These are phyloP conservation scores for Lolium perenne DNA, from an alignment of 176 grass and related monocot species.

Conservation along the genomic window DNA sequence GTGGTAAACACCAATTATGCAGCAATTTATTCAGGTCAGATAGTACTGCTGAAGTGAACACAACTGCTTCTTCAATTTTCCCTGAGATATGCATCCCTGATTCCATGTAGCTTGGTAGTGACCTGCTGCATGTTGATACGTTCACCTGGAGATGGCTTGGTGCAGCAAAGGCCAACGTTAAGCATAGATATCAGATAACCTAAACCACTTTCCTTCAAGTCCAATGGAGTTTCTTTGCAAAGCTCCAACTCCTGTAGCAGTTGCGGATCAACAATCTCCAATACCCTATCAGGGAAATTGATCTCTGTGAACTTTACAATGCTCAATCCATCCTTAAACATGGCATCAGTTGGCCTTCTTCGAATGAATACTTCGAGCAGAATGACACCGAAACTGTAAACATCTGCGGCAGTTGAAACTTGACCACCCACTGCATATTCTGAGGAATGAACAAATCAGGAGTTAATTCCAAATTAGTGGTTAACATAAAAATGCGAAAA, in stretches of 20 bases:
- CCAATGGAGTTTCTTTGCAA: neutral
- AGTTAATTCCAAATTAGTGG: neutral
- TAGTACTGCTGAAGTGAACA: neutral
- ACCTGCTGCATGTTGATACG: neutral
- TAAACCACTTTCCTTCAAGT: neutral
- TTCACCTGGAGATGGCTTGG: neutral
- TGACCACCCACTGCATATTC: neutral
- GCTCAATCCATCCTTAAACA: neutral
- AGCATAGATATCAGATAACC: neutral
- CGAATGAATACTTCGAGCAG: neutral
- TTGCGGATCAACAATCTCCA: neutral
- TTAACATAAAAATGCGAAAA: neutral
- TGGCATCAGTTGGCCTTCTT: neutral
- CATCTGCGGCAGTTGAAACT: neutral
- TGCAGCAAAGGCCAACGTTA: neutral
- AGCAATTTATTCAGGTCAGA: neutral
- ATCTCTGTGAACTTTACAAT: neutral
- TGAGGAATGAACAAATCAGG: neutral
- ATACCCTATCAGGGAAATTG: slow-evolving; percentile 4
- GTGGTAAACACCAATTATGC: neutral
- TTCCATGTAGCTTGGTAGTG: neutral
- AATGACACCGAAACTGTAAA: neutral
- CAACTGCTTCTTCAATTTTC: neutral
- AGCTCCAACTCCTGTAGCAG: neutral
- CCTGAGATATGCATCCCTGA: neutral